Conservation (phyloP, 805 yeast species). For the Candida oleophila region DNA sequence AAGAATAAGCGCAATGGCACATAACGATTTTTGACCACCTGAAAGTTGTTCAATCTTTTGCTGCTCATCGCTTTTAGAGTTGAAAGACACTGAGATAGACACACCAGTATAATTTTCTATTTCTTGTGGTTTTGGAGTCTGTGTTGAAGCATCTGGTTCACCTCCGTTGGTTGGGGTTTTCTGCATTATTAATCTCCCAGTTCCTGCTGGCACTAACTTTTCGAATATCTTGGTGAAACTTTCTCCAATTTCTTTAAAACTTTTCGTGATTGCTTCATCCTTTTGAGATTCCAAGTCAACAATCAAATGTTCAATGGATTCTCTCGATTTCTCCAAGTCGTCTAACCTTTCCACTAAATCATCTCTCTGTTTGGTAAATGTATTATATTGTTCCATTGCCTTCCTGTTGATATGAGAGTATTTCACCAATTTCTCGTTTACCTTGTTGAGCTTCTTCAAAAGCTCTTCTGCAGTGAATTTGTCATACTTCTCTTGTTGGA, state of each 20-base stretch:
- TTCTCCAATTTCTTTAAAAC: conserved; percentile 73
- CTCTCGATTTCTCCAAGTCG: conserved; percentile 69
- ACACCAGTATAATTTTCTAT: conserved; percentile 65
- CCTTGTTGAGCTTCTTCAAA: conserved; percentile 49
- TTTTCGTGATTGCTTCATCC: conserved; percentile 74
- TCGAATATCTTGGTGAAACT: conserved; percentile 76
- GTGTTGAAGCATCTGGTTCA: background rate
- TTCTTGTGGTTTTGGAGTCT: conserved; percentile 12
- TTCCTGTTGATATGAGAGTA: conserved; percentile 82
- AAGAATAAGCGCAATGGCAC: conserved; percentile 89
- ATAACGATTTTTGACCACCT: conserved; percentile 96
- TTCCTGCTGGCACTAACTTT: conserved; percentile 79
- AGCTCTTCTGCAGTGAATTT: conserved; percentile 51
- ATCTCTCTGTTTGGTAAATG: conserved; percentile 70
- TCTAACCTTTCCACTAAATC: conserved; percentile 61
- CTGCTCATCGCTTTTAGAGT: conserved; percentile 81
- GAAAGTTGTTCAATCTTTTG: conserved; percentile 86
- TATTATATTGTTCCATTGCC: conserved; percentile 79
- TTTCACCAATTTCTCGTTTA: conserved; percentile 57
- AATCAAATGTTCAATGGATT: conserved; percentile 72
- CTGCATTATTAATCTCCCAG: conserved; percentile 71
- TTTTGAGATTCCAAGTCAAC: conserved; percentile 71
- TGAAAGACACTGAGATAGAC: conserved; percentile 84
- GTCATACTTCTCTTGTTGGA: conserved; percentile 42
- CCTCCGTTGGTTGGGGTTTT: conserved; percentile 24